These are phyloP conservation scores for Aristolochia contorta DNA, from an alignment of 164 flowering plant genomes.

Conservation along the genomic window DNA sequence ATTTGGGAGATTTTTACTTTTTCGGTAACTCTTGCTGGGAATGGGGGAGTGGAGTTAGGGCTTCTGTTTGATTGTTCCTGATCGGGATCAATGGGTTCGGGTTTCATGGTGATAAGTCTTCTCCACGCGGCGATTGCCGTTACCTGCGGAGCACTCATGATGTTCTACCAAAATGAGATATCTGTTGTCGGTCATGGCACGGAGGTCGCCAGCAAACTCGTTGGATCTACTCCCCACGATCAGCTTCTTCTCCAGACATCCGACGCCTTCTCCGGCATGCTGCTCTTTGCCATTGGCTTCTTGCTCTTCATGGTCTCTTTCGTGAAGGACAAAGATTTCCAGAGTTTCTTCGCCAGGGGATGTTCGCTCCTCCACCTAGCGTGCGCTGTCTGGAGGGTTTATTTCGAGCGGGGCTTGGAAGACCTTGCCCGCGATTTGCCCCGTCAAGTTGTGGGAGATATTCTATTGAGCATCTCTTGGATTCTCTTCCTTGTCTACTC, in stretches of 20 bases:
- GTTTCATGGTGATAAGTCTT: conserved; percentile 48
- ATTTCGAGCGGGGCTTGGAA: conserved; percentile 47
- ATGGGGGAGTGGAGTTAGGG: background rate
- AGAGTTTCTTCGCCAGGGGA: conserved; percentile 64
- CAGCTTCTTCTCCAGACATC: conserved; percentile 59
- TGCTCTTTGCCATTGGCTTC: conserved; percentile 50
- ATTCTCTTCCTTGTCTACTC: conserved; percentile 63
- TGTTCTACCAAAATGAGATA: conserved; percentile 57
- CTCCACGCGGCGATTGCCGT: conserved; percentile 56
- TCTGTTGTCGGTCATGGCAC: conserved; percentile 46
- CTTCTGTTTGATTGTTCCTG: background rate
- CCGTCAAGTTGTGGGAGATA: conserved; percentile 48
- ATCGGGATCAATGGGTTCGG: conserved; percentile 14
- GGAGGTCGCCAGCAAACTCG: conserved; percentile 52
- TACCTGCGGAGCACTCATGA: conserved; percentile 58
- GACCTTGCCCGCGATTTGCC: conserved; percentile 21
- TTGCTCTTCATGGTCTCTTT: conserved; percentile 65
- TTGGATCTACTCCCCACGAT: conserved; percentile 70
- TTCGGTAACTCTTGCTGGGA: background rate
- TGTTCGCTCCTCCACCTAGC: conserved; percentile 27
- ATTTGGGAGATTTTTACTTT: too few species aligned
- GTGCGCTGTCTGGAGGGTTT: conserved; percentile 53
- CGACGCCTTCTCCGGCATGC: conserved; percentile 73
- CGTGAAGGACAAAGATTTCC: conserved; percentile 50
- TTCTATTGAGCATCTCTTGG: conserved; percentile 64